A percentile compares a stretch with the other conserved stretches of the same genome.
These are phyloP conservation scores for Mycena albidolilacea DNA, from an alignment of 768 basidiomycete genomes.

Conservation along the genomic window DNA sequence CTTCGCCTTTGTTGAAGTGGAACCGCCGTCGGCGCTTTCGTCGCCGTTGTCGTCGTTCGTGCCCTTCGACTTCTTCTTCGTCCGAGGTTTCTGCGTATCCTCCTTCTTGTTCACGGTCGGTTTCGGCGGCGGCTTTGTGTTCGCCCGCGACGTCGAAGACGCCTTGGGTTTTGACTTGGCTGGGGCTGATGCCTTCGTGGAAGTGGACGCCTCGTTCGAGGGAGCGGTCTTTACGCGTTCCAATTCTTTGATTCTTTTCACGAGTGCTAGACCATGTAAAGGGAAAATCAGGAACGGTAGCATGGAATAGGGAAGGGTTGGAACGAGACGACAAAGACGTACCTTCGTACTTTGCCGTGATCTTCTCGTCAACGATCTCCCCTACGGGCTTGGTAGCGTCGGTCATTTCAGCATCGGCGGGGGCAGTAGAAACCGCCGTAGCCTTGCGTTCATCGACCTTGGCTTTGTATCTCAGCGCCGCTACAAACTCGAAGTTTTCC, in stretches of 20 bases:
- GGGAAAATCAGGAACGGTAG: background rate
- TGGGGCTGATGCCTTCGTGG: no score
- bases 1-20: no score
- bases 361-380: background rate
- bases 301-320: background rate
- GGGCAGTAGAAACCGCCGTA: background rate
- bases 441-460: background rate
- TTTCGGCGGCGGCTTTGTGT: no score
- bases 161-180: no score
- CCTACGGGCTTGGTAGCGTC: background rate
- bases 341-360: background rate
- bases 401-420: background rate
- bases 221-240: no score
- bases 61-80: no score
- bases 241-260: background rate
- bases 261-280: background rate
- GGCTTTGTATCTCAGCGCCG: background rate
- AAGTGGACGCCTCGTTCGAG: no score
- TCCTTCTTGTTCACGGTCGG: background rate
- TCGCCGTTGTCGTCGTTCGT: no score
- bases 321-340: background rate
- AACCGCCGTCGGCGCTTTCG: no score
- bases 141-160: no score
- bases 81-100: no score
- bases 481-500: background rate